Evolutionary conservation across 2,329 filamentous ascomycete species (phyloP), one percentile per base, ranked within the genome.

Genomic region (Canariomyces notabilis): DNA sequence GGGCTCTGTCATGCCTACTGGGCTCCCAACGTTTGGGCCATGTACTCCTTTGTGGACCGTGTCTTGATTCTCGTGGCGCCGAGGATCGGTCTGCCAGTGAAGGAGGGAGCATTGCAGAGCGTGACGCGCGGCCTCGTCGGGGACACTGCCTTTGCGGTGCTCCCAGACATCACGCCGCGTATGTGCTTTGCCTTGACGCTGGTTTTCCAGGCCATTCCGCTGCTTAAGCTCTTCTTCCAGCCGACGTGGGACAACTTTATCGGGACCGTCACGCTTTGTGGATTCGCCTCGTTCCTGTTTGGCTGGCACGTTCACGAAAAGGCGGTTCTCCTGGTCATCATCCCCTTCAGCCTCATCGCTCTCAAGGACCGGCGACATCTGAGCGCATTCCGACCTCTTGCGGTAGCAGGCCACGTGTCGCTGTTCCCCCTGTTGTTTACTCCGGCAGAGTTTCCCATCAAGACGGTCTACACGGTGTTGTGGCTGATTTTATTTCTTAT

Each of bases 261-360:
- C 34, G 89, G 89, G 3, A 85, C 89, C 0, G 79, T 95, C 36
- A 96, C 91, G 0, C 80, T 97, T 14, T 97, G 93, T 61, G 93
- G 88, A 48, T 98, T 96, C 62, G 87, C 91, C 0, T 96, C 91
- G 0, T 98, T 98, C 69, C 76, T 98, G 8, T 97, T 97, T 58
- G 91, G 93, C 46, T 98, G 91, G 89, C 93, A 98, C 62, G 93
- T 98, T 7, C 93, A 98, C 60, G 93, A 98, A 64, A 98, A 98
- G 67, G 93, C 93, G 1, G 87, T 98, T 47, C 77, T 98, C 18
- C 79, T 97, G 16, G 85, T 97, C 61, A 89, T 98, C 55, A 87
- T 97, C 39, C 93, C 93, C 0, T 97, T 97, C 72, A 94, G 87
- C 57, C 77, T 98, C 51, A 84, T 97, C 50, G 90, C 91, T 0